Evolutionary conservation across 1,284 basidiomycete genomes (phyloP), one percentile per base, ranked within the genome.

Genomic region (Marasmius tenuissimus): DNA sequence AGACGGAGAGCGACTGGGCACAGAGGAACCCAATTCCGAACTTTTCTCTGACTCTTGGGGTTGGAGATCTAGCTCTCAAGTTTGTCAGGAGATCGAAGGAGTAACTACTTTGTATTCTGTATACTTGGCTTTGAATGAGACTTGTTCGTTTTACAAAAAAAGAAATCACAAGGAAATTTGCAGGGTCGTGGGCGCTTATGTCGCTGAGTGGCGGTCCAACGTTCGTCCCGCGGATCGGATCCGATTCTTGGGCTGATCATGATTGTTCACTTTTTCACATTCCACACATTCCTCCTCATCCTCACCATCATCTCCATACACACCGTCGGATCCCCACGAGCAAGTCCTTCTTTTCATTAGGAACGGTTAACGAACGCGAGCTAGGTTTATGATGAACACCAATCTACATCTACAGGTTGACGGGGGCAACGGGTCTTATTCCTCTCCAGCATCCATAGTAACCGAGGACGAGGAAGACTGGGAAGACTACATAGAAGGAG

Each of bases 401-500:
- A 16, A 47, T 8, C n/a, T 47, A 18, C 45, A 47, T 47, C 45
- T 47, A 2, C 45, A 47, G 16, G 45, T 47, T n/a, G 45, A 47
- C 45, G 16, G 45, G 16, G 45, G 45, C 16, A 74, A 76, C 75
- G 75, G 71, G 66, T 84, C 83, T 64, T 81, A 79, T 74, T 83
- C 84, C 61, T 82, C 81, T 78, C 77, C 81, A 70, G 83, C 81
- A 22, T 64, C 63, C 71, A 76, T 85, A 79, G 84, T 85, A 81
- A 85, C 83, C 62, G 90, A 92, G 78, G 89, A 92, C 78, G 89
- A 92, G 75, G 89, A 92, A 73, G 90, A 92, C 69, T 91, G 86
- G 87, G 90, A 83, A 68, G 81, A 83, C 82, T 97, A 97, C 77
- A 87, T 93, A 75, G 91, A 92, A 61, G 95, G 95, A 61, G 95